Conservation (phyloP, 805 yeast species). For the Isabelozyma pseudorhagii region DNA sequence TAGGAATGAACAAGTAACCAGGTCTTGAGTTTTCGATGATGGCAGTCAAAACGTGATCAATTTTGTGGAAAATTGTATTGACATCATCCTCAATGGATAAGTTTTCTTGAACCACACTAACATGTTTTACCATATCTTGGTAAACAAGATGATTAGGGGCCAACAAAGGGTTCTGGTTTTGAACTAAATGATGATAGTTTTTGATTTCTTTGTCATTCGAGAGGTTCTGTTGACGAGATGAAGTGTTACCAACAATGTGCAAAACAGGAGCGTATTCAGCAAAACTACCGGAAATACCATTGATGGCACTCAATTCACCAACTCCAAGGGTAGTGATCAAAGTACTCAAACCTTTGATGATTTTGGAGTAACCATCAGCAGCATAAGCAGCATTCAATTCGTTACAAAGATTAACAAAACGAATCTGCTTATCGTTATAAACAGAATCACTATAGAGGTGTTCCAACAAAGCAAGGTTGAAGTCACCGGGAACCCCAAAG, state of each 20-base stretch:
- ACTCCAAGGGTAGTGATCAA: slow-evolving; percentile 78
- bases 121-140: slow-evolving; percentile 56
- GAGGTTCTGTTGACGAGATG: slow-evolving; percentile 18
- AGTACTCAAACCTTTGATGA: slow-evolving; percentile 58
- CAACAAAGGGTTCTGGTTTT: slow-evolving; percentile 42
- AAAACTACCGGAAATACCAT: slow-evolving; percentile 79
- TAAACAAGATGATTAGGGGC: slow-evolving; percentile 67
- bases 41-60: slow-evolving; percentile 62
- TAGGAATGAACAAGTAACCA: slow-evolving; percentile 77
- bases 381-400: slow-evolving; percentile 89
- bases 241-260: slow-evolving; percentile 76
- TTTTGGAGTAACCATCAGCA: slow-evolving; percentile 82
- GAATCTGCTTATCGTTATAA: slow-evolving; percentile 38
- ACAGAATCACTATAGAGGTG: slow-evolving; percentile 49
- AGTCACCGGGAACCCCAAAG: slow-evolving; percentile 82
- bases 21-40: slow-evolving; percentile 66
- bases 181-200: slow-evolving; percentile 60
- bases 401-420: slow-evolving; percentile 83
- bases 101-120: slow-evolving; percentile 48
- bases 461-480: slow-evolving; percentile 65
- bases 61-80: slow-evolving; percentile 40
- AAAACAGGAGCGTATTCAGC: slow-evolving; percentile 78
- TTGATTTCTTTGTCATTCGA: slow-evolving; percentile 16
- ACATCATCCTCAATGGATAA: slow-evolving; percentile 37
- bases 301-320: slow-evolving; percentile 82